Conservation (phyloP, 345 rosid species). For the Garcia nutans region DNA sequence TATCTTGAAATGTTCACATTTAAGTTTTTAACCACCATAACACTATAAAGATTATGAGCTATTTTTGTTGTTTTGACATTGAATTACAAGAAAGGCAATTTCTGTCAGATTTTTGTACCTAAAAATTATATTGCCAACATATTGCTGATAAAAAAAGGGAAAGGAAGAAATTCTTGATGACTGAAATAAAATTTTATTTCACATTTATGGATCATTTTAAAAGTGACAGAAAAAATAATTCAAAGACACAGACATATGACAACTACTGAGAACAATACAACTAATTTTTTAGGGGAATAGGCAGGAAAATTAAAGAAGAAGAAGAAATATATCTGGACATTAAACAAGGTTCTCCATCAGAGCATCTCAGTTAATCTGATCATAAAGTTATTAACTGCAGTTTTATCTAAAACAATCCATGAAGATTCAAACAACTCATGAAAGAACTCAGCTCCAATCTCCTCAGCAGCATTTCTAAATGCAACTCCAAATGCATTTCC, state of each 20-base stretch:
- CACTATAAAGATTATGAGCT: background rate
- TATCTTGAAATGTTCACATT: background rate
- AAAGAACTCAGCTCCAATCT: conserved; percentile 77
- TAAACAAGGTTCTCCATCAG: conserved; percentile 29
- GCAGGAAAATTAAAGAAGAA: background rate
- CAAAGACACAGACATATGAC: background rate
- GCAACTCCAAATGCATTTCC: conserved; percentile 92
- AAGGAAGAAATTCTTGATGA: background rate
- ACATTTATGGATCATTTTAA: conserved; percentile 14
- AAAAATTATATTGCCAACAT: background rate
- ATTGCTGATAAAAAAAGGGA: background rate
- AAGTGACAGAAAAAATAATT: background rate
- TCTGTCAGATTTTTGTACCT: background rate
- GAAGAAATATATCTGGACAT: background rate
- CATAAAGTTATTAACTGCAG: conserved; percentile 83
- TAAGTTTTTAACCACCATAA: background rate
- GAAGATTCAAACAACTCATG: conserved; percentile 98
- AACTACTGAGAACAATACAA: background rate
- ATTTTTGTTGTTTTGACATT: background rate
- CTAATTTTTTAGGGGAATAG: background rate
- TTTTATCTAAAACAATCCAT: conserved; percentile 81
- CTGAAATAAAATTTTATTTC: conserved; percentile 5
- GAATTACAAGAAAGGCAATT: background rate
- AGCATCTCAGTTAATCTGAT: conserved; percentile 80
- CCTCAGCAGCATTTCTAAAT: conserved; percentile 81